A percentile compares a stretch with the other conserved stretches of the same genome.
These are phyloP conservation scores for Botrytis elliptica DNA, from an alignment of 2,329 filamentous ascomycete species.

Conservation along the genomic window DNA sequence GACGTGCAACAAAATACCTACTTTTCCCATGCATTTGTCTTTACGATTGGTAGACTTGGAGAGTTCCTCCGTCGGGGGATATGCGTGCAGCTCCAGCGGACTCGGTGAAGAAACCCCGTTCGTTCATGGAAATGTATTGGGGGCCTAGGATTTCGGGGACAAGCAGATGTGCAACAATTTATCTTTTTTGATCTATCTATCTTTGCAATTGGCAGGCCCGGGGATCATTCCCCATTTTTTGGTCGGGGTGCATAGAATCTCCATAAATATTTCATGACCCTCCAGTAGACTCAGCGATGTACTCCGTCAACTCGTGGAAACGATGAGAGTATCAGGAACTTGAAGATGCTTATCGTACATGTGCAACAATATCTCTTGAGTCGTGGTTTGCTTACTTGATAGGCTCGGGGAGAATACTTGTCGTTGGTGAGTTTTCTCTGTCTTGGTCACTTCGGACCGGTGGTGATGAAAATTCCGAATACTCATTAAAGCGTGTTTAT, in stretches of 20 bases:
- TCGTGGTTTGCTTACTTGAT: not conserved
- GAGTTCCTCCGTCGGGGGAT: not conserved
- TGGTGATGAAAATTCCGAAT: not conserved
- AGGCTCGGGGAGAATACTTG: not conserved
- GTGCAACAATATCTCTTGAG: not conserved
- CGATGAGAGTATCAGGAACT: not conserved
- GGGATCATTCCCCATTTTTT: not conserved
- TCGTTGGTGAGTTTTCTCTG: not conserved
- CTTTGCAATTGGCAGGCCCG: not conserved
- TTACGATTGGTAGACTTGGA: too few relatives aligned
- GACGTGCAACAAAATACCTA: too few relatives aligned
- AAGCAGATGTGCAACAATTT: not conserved
- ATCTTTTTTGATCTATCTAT: not conserved
- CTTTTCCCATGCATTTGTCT: too few relatives aligned
- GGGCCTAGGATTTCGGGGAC: not conserved
- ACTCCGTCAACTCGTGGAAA: not conserved
- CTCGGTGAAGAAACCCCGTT: not conserved
- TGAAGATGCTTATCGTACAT: not conserved
- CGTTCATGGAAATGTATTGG: not conserved
- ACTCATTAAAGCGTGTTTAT: not conserved
- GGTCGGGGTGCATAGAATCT: not conserved
- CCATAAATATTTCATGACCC: not conserved
- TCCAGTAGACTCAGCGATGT: not conserved
- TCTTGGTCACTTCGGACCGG: not conserved
- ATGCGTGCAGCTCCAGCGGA: not conserved